Evolutionary conservation across 2,329 filamentous ascomycete genomes (phyloP), one percentile per base, ranked within the genome.

Genomic region (Diaporthe sp.): DNA sequence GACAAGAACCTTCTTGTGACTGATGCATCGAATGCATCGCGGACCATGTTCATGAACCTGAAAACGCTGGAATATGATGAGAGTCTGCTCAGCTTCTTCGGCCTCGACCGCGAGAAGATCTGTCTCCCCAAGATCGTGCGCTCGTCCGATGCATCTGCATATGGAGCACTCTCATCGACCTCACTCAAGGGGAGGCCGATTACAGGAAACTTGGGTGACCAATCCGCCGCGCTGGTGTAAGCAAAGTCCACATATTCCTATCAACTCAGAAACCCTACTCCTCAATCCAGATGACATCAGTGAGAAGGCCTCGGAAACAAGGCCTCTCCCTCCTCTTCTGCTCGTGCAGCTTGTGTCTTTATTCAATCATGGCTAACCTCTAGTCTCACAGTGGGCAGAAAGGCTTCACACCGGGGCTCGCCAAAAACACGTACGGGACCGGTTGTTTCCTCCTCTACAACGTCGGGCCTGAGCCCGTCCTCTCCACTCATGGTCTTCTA

Each of bases 41-140:
- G 95, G 81, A 98, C 95, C 76, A 97, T 98, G 95, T 97, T 98
- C 84, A 96, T 98, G 93, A 95, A 98, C 85, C 88, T 98, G 73
- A 89, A 92, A 79, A 96, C 92, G 13, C 88, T 95, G 75, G 84
- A 95, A 80, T 98, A 98, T 84, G 94, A 96, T 82, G 91, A 95
- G 73, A 88, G 88, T 51, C 89, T 98, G 34, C 86, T 98, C 37
- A 85, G 91, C 31, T 98, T 97, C 86, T 98, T 98, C 84, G 90
- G 90, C 63, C 89, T 98, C 77, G 89, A 91, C 81, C 83, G 80
- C 65, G 88, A 87, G 72, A 96, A 96, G 83, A 86, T 97, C 55
- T 88, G 90, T 70, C 87, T 98, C 17, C 95, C 95, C 17, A 91
- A 92, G 81, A 97, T 98, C 79, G 93, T 96, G 6, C 92, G 93